These are phyloP conservation scores for Cercospora beticola DNA, from an alignment of 2,329 filamentous ascomycete species.

Conservation along the genomic window DNA sequence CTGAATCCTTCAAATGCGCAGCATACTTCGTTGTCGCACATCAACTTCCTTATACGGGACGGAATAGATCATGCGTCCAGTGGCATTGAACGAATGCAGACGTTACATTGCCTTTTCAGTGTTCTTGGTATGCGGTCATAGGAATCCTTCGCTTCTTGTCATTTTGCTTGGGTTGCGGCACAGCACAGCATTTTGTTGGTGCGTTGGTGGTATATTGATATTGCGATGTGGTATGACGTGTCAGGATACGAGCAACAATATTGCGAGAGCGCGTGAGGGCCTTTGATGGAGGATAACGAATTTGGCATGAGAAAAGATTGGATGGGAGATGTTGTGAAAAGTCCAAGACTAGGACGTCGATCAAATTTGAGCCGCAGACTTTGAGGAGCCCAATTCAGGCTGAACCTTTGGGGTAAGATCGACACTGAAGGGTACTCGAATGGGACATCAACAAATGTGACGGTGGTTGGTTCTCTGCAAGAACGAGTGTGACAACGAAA, in stretches of 20 bases:
- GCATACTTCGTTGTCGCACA: background rate
- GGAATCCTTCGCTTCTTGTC: background rate
- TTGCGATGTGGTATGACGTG: background rate
- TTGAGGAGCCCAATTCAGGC: background rate
- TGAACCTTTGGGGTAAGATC: background rate
- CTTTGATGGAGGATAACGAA: too few species aligned
- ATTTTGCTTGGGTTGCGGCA: background rate
- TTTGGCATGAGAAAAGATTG: too few species aligned
- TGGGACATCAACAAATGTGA: background rate
- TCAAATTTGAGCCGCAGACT: background rate
- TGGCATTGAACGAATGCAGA: background rate
- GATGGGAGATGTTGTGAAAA: background rate
- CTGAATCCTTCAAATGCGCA: background rate
- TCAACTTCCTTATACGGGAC: background rate
- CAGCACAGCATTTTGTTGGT: background rate
- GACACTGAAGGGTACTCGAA: background rate
- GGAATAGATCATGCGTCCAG: background rate
- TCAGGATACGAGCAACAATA: background rate
- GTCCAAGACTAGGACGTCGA: background rate
- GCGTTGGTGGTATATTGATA: background rate
- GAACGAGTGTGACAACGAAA: background rate
- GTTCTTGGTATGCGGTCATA: background rate
- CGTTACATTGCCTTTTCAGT: background rate
- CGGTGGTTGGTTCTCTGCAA: background rate
- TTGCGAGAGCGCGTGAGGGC: too few species aligned